phyloP scores from a whole-genome alignment of 2,329 filamentous ascomycete species.

The Aspergillus sp. region DNA sequence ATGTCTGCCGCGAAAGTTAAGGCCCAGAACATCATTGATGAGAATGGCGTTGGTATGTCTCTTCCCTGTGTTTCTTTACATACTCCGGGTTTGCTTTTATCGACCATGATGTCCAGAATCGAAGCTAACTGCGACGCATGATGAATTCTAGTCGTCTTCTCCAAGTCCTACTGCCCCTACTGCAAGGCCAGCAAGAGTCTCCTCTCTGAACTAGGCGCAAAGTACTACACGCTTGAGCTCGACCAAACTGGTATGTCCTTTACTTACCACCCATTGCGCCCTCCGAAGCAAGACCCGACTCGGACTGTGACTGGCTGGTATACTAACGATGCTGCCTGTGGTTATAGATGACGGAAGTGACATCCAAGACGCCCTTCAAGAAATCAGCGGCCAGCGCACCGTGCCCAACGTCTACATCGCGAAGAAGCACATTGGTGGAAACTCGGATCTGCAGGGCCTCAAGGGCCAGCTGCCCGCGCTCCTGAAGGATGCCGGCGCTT shows the following conservation, averaged over 20 bases:
- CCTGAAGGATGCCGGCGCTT: constrained; percentile 63
- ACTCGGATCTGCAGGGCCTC: constrained; percentile 78
- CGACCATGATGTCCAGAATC: background rate
- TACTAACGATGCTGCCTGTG: background rate
- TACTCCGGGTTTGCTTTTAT: background rate
- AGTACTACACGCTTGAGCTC: constrained; percentile 76
- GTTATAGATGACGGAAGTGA: constrained; percentile 72
- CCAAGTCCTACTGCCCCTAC: constrained; percentile 95
- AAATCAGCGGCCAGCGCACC: constrained; percentile 79
- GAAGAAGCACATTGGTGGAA: constrained; percentile 91
- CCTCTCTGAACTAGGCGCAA: constrained; percentile 67
- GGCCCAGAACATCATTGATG: constrained; percentile 81
- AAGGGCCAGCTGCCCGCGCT: constrained; percentile 64
- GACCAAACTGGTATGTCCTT: constrained; percentile 72
- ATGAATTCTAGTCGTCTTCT: constrained; percentile 70
- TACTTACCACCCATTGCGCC: background rate
- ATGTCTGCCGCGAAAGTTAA: constrained; percentile 85
- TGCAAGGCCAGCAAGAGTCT: constrained; percentile 77
- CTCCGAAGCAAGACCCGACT: background rate
- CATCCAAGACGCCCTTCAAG: constrained; percentile 78
- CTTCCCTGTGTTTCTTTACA: background rate
- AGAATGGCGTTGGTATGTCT: constrained; percentile 76
- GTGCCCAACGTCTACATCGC: constrained; percentile 96
- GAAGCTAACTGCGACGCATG: background rate
- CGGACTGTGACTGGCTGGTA: too few species aligned